Conservation (phyloP, 2,329 filamentous ascomycete genomes). For the Bertia moriformis region DNA sequence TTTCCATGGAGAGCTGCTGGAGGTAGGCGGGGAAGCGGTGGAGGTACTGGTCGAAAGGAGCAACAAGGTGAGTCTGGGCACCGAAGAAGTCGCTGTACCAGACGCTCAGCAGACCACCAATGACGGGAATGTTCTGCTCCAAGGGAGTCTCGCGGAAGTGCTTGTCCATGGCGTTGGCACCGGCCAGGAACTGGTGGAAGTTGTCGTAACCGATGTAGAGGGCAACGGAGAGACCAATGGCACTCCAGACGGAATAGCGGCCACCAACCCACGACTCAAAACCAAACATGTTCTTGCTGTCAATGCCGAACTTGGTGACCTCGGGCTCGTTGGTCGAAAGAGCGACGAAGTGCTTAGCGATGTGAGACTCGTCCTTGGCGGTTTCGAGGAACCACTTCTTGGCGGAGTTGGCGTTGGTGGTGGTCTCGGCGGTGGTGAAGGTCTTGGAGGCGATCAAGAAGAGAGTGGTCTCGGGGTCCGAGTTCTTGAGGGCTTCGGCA, state of each 20-base stretch:
- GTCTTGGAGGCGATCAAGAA: conserved; percentile 99
- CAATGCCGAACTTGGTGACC: conserved; percentile 97
- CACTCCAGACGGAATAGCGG: conserved; percentile 96
- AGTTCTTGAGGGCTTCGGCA: conserved; percentile 75
- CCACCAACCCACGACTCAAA: conserved; percentile 98
- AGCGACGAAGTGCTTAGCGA: conserved; percentile 97
- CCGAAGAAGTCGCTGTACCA: conserved; percentile 99
- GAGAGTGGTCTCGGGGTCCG: conserved; percentile 93
- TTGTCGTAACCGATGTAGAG: conserved; percentile 95
- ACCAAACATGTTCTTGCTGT: conserved; percentile 98
- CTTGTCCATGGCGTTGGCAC: conserved; percentile 94
- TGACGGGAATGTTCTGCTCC: conserved; percentile 83
- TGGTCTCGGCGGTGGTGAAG: conserved; percentile 95
- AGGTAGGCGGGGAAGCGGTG: conserved; percentile 98
- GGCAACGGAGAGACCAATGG: conserved; percentile 86
- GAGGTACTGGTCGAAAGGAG: conserved; percentile 97
- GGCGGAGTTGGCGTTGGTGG: conserved; percentile 90
- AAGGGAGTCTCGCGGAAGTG: conserved; percentile 88
- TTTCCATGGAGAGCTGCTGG: conserved; percentile 98
- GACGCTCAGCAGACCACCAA: conserved; percentile 85
- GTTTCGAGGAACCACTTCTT: conserved; percentile 93
- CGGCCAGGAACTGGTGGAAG: conserved; percentile 89
- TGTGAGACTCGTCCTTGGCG: conserved; percentile 61
- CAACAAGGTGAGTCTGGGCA: conserved; percentile 91
- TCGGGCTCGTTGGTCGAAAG: conserved; percentile 90